Conservation (phyloP, 208 protist genomes). For the Leishmania lainsoni region DNA sequence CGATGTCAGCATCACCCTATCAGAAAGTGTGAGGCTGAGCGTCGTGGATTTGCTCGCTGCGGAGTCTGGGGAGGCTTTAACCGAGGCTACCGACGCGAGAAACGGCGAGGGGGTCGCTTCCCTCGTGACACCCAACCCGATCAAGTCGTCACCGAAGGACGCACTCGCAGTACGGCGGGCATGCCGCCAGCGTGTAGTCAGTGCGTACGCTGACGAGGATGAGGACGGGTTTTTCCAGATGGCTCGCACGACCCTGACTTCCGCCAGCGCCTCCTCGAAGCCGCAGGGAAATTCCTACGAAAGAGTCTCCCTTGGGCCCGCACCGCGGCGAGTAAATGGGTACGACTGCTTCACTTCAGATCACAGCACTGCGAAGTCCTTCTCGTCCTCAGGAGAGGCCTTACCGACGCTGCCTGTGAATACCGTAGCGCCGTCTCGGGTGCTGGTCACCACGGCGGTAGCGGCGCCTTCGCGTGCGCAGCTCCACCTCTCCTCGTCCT, state of each 20-base stretch:
- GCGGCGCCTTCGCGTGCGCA: background rate
- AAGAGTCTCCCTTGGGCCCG: background rate
- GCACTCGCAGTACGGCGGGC: background rate
- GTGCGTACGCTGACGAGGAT: constrained; percentile 31
- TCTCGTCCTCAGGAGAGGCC: background rate
- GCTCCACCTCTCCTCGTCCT: constrained; percentile 10
- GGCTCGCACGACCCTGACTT: background rate
- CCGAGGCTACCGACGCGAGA: background rate
- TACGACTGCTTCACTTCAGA: background rate
- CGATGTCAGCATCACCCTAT: constrained; percentile 7
- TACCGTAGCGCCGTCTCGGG: background rate
- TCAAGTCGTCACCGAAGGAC: background rate
- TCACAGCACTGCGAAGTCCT: background rate
- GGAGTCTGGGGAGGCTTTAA: background rate
- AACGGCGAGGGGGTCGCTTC: background rate
- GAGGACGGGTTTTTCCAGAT: constrained; percentile 25
- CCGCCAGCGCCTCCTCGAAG: background rate
- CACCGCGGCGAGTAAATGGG: background rate
- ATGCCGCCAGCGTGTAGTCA: constrained; percentile 15
- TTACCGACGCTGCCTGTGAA: background rate
- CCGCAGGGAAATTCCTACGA: background rate
- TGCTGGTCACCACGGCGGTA: background rate
- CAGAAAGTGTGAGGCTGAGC: background rate
- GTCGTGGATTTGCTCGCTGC: background rate
- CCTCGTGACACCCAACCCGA: background rate